Evolutionary conservation across 2,329 filamentous ascomycete species (phyloP).

Genomic region (Alternaria longipes): DNA sequence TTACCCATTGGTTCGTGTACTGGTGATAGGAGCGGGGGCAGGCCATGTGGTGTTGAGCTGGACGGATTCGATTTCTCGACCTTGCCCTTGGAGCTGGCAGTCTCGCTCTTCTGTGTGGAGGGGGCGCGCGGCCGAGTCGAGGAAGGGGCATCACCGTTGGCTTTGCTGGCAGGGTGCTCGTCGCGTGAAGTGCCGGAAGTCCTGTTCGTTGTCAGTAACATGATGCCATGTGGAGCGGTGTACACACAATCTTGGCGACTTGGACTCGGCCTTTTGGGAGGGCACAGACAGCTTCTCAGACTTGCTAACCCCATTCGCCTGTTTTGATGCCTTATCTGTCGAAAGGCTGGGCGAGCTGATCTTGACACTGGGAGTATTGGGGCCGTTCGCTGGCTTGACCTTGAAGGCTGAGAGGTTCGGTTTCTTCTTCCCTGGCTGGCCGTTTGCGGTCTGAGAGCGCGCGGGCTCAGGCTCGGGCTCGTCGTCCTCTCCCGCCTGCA

Average conservation of each 20-base stretch:
- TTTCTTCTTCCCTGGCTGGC: constrained; percentile 64
- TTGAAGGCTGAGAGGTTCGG: constrained; percentile 70
- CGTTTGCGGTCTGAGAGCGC: constrained; percentile 45
- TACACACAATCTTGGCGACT: constrained; percentile 33
- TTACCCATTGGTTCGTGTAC: constrained; percentile 55
- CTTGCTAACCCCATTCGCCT: constrained; percentile 39
- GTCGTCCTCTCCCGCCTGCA: constrained; percentile 64
- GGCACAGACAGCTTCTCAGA: constrained; percentile 28
- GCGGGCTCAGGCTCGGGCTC: constrained; percentile 57
- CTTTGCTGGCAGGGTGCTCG: constrained; percentile 28
- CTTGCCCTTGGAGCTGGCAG: constrained; percentile 47
- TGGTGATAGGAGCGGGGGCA: constrained; percentile 51
- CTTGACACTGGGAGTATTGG: constrained; percentile 42
- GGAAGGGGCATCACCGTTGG: constrained; percentile 21
- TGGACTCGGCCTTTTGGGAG: constrained; percentile 25
- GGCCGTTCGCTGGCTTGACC: constrained; percentile 59
- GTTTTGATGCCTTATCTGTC: constrained; percentile 33
- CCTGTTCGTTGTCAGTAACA: constrained; percentile 32
- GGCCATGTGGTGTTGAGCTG: constrained; percentile 48
- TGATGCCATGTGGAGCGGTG: neutral
- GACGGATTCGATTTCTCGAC: constrained; percentile 41
- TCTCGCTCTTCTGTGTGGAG: constrained; percentile 50
- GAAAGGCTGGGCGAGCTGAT: constrained; percentile 39
- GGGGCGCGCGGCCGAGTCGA: constrained; percentile 26
- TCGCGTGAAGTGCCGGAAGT: constrained; percentile 26